phyloP scores from a whole-genome alignment of 1,284 basidiomycete genomes.

The Schizopora paradoxa region DNA sequence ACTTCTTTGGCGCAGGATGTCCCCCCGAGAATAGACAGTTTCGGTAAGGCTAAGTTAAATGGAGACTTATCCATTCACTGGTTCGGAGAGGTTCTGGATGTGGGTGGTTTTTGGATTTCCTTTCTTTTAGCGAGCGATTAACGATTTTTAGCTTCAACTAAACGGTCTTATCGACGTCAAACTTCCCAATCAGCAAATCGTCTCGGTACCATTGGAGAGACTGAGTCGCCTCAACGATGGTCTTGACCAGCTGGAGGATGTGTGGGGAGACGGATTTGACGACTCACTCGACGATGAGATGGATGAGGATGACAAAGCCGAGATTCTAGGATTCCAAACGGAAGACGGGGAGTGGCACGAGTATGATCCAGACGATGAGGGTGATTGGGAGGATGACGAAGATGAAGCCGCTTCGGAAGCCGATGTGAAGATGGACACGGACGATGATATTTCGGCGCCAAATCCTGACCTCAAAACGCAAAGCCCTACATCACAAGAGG shows the following conservation, averaged over 20 bases:
- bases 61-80: constrained; percentile 50
- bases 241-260: constrained; percentile 71
- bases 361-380: constrained; percentile 36
- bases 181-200: constrained; percentile 47
- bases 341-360: constrained; percentile 20
- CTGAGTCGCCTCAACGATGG: constrained; percentile 70
- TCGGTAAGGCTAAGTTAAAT: constrained; percentile 39
- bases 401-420: constrained; percentile 27
- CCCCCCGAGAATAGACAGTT: constrained; percentile 36
- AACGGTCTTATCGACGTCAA: constrained; percentile 66
- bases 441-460: constrained; percentile 48
- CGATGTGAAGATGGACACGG: constrained; percentile 17
- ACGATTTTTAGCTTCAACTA: constrained; percentile 48
- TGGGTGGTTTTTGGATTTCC: constrained; percentile 33
- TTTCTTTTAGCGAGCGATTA: constrained; percentile 2
- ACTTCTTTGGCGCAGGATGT: constrained; percentile 46
- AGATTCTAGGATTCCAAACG: constrained; percentile 19
- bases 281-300: constrained; percentile 26
- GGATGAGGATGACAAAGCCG: constrained; percentile 28
- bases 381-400: constrained; percentile 47
- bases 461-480: no score
- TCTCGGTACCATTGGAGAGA: constrained; percentile 53
- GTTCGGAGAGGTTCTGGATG: constrained; percentile 76
- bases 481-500: no score
- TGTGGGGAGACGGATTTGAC: constrained; percentile 52